phyloP scores from a whole-genome alignment of 2,329 filamentous ascomycete genomes.

The Lecanicillium sp. region DNA sequence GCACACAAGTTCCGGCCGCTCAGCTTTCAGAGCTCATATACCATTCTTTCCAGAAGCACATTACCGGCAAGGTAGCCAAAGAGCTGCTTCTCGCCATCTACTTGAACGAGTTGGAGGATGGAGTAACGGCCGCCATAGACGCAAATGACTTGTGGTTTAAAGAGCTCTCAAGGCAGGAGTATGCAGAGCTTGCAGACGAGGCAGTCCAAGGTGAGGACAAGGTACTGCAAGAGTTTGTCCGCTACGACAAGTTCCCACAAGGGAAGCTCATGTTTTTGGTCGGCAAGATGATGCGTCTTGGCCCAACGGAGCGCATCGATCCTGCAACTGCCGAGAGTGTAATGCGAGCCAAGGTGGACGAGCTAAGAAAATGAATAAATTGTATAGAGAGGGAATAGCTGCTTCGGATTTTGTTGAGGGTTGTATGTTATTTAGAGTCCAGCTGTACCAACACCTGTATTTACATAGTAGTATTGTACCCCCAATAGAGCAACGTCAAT shows the following conservation, averaged over 20 bases:
- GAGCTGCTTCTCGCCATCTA: conserved; percentile 47
- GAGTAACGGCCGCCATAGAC: conserved; percentile 37
- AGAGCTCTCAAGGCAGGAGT: conserved; percentile 39
- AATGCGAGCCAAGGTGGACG: conserved; percentile 22
- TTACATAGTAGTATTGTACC: no score
- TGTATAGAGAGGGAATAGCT: no score
- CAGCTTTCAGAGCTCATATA: conserved; percentile 43
- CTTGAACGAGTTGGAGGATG: conserved; percentile 33
- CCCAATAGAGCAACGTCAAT: no score
- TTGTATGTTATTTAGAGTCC: no score
- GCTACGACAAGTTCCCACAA: conserved; percentile 38
- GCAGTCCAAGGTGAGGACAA: conserved; percentile 38
- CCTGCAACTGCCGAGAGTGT: conserved; percentile 40
- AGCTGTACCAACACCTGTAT: no score
- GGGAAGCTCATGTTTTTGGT: conserved; percentile 55
- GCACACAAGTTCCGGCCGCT: conserved; percentile 33
- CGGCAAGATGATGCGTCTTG: conserved; percentile 48
- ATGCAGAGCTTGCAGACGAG: conserved; percentile 34
- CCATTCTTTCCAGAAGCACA: conserved; percentile 37
- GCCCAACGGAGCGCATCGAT: conserved; percentile 46
- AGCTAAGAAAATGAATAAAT: not conserved
- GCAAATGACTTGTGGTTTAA: conserved; percentile 44
- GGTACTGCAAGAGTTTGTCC: conserved; percentile 36
- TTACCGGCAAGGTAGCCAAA: conserved; percentile 50
- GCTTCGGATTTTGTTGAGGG: no score